Evolutionary conservation across 1,284 basidiomycete genomes (phyloP), one percentile per base, ranked within the genome.

Genomic region (Apiotrichum mycotoxinovorans): DNA sequence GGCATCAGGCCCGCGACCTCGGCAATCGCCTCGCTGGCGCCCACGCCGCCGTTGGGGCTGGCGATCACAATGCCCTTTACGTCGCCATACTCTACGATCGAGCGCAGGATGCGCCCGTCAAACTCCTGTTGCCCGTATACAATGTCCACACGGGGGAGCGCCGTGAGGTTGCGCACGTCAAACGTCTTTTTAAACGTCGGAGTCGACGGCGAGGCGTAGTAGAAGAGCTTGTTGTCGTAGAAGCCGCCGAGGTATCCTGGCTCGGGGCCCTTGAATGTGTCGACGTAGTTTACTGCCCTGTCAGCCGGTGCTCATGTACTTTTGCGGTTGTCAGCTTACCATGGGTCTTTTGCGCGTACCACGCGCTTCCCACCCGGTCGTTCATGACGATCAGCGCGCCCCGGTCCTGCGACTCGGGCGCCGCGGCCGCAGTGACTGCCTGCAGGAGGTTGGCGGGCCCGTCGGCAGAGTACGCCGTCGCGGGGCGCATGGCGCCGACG

Each of bases 401-500:
- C 1, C 70, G 64, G 9, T 51, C 57, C 22, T 42, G 17, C 10
- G 66, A 58, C 7, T 40, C 43, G 3, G 65, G 62, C 3, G 46
- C 49, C 11, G 62, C 63, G 4, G 66, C 69, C 12, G 64, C 51
- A 4, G 62, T 61, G 40, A 71, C 59, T 8, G 70, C 66, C 30
- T 65, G 54, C 17, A 67, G 58, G 26, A 74, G 55, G 60, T 72
- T 74, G 35, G 57, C 57, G 18, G 66, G 66, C 2, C 69, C 69
- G 40, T 58, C 54, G 15, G 66, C 62, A 14, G 64, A 67, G 51
- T 70, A 60, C 17, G 69, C 66, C 0, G 66, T 66, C 0, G 62
- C 41, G 0, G 71, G 72, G 2, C 72, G 58, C 72, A 73, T 73
- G 2, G 90, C 89, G n/a, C 91, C 76, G 18, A 83, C 68, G 20